Conservation (phyloP, 2,329 filamentous ascomycete genomes). For the Coniochaeta sp. region DNA sequence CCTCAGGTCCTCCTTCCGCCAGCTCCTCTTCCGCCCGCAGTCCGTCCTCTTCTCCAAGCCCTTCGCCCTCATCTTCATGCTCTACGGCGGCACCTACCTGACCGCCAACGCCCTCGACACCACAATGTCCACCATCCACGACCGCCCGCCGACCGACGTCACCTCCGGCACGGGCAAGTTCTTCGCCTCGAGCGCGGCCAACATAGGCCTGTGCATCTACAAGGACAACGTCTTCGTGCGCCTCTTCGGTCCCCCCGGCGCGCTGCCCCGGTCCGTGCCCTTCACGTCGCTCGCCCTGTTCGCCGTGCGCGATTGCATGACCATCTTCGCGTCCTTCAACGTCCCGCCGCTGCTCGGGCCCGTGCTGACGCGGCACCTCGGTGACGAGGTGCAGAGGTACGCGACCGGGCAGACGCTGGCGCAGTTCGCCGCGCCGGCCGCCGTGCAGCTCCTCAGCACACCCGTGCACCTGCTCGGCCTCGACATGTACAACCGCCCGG, state of each 20-base stretch:
- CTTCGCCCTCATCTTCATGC: constrained; percentile 60
- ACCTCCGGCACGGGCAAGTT: constrained; percentile 78
- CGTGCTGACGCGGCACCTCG: constrained; percentile 47
- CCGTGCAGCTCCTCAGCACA: constrained; percentile 72
- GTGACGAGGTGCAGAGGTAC: constrained; percentile 40
- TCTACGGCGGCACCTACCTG: constrained; percentile 86
- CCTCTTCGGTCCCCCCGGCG: constrained; percentile 63
- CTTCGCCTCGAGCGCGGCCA: constrained; percentile 69
- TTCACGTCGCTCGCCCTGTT: constrained; percentile 70
- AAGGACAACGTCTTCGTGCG: constrained; percentile 83
- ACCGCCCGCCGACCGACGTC: constrained; percentile 51
- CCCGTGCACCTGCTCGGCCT: constrained; percentile 79
- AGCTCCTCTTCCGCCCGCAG: constrained; percentile 54
- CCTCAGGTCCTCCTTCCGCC: constrained; percentile 48
- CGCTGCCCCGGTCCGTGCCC: constrained; percentile 51
- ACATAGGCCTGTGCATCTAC: constrained; percentile 79
- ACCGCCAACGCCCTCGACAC: constrained; percentile 88
- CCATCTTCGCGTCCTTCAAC: constrained; percentile 90
- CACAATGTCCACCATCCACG: constrained; percentile 50
- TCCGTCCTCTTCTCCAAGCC: constrained; percentile 56
- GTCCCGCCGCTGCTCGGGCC: constrained; percentile 74
- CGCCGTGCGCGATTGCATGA: constrained; percentile 74
- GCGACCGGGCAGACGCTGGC: constrained; percentile 55
- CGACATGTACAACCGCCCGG: constrained; percentile 73
- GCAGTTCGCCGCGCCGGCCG: constrained; percentile 74